These are phyloP conservation scores for Chytriomyces sp. DNA, from an alignment of 192 early-diverging fungal genomes.

Conservation along the genomic window DNA sequence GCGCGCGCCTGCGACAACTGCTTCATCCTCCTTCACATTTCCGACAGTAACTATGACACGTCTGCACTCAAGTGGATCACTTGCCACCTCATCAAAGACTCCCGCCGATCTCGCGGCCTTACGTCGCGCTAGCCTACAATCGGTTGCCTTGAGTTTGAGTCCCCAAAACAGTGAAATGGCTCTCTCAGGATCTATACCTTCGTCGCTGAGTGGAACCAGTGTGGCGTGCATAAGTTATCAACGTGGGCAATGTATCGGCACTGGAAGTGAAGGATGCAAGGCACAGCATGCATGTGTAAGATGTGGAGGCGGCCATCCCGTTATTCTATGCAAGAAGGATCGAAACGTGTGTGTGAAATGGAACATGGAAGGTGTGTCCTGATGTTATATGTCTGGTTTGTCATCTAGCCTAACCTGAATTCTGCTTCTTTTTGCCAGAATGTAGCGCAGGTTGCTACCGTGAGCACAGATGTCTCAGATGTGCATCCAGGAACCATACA, in stretches of 20 bases:
- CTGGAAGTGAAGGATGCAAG: slow-evolving; percentile 17
- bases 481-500: slow-evolving; percentile 34
- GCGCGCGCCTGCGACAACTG: no score
- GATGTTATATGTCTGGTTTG: background rate
- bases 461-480: slow-evolving; percentile 38
- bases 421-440: slow-evolving; percentile 7
- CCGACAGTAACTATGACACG: slow-evolving; percentile 19
- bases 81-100: slow-evolving; percentile 10
- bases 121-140: slow-evolving; percentile 1
- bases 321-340: slow-evolving; percentile 41
- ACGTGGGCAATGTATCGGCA: slow-evolving; percentile 27
- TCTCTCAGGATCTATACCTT: background rate
- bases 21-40: slow-evolving; percentile 2
- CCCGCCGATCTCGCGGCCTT: background rate
- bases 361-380: slow-evolving; percentile 34
- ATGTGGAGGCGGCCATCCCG: slow-evolving; percentile 27
- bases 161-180: background rate
- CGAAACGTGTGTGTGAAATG: slow-evolving; percentile 42
- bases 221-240: slow-evolving; percentile 29
- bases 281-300: slow-evolving; percentile 30
- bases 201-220: background rate
- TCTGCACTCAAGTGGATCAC: slow-evolving; percentile 13
- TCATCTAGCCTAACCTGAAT: slow-evolving; percentile 1
- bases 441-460: slow-evolving; percentile 31
- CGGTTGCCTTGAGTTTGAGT: background rate